Base-by-base conservation (phyloP, 768 basidiomycete species). In the Tylopilus plumbeoviolaceoides region DNA sequence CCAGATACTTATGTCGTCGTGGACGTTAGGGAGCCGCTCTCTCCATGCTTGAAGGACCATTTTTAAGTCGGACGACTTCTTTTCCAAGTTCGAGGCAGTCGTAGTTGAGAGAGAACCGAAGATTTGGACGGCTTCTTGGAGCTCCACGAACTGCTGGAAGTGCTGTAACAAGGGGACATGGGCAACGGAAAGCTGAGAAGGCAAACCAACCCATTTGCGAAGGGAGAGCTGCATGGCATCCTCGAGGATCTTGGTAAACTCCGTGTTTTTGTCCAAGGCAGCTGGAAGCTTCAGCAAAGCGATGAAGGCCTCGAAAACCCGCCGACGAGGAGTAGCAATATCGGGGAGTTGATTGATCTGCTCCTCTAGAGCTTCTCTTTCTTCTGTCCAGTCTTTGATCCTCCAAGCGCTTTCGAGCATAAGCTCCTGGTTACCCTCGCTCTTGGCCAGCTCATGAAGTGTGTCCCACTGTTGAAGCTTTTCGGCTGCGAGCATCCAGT, bases 391-490 rank as follows among this genome's bases (percentile, higher is more conserved):
- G 63, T 98, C 93, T 62, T 84, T 88, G 35, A 79, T 85, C 55
- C 97, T 77, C 97, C 97, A 99, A 4, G 94, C 93, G 62, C 92
- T 89, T 69, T 99, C 97, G 38, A 99, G 77, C 64, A 91, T 77
- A 39, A 99, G 73, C 63, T 99, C 97, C 52, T 91, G 83, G 63
- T 98, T 97, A 25, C 82, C 83, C 69, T 98, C 95, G 50, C 77
- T 82, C 59, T 85, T 84, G 1, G 92, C 93, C 18, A 99, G 81
- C 48, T 99, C 97, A 57, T 89, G 83, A 5, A 99, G 78, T 20
- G 89, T 82, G 54, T 99, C 97, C 97, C 97, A 99, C 56, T 97
- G 90, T 65, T 98, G 97, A 17, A 99, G 75, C 70, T 99, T 99
- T 72, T 95, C 91, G 1, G 93, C 87, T 1, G 94, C 81, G 8